These are phyloP conservation scores for Trametes meyenii DNA, from an alignment of 768 basidiomycete genomes.

Conservation along the genomic window DNA sequence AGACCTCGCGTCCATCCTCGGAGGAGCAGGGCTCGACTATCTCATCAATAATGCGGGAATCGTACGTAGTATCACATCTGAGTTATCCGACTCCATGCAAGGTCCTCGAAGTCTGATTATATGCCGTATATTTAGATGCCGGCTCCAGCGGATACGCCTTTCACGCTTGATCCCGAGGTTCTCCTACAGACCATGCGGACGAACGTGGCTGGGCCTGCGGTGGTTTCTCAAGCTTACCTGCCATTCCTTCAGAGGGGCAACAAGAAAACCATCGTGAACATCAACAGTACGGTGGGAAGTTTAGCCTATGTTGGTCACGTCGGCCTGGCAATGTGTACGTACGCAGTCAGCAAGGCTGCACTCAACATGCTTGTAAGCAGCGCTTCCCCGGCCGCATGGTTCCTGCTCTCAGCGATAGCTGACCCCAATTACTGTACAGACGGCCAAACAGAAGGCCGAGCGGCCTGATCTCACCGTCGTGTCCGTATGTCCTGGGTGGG, in stretches of 20 bases:
- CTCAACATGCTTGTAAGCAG: constrained; percentile 43
- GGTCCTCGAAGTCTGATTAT: background rate
- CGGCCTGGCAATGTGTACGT: constrained; percentile 19
- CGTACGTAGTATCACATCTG: constrained; percentile 29
- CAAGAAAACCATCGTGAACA: constrained; percentile 39
- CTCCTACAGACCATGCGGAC: constrained; percentile 30
- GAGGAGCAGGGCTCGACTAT: constrained; percentile 38
- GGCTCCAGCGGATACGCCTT: constrained; percentile 29
- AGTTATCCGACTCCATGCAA: constrained; percentile 7
- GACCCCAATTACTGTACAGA: background rate
- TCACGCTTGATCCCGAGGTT: constrained; percentile 28
- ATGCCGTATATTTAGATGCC: background rate
- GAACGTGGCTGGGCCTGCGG: constrained; percentile 40
- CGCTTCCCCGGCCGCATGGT: background rate
- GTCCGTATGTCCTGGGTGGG: constrained; percentile 13
- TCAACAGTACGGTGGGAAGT: constrained; percentile 36
- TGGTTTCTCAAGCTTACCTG: constrained; percentile 36
- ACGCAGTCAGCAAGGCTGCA: constrained; percentile 40
- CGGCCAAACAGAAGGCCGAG: constrained; percentile 20
- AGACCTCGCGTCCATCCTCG: constrained; percentile 30
- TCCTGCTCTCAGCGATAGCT: background rate
- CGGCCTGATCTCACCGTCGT: constrained; percentile 11
- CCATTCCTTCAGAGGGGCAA: constrained; percentile 36
- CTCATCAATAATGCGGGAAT: constrained; percentile 44
- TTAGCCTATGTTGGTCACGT: constrained; percentile 26